phyloP scores from a whole-genome alignment of 2,329 filamentous ascomycete species.

The Reticulascus tulasneorum region DNA sequence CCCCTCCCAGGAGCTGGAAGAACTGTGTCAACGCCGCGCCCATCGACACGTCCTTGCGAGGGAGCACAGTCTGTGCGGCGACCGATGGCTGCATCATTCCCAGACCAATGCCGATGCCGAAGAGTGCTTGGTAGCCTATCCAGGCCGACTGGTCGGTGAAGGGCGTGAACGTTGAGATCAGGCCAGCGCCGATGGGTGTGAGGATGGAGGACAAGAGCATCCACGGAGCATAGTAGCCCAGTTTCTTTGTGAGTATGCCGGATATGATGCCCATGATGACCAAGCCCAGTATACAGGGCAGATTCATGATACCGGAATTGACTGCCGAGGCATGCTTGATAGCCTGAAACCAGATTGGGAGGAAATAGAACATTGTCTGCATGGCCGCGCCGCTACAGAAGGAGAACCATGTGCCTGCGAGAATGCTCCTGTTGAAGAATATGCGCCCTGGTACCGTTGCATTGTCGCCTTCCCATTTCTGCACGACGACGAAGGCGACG shows the following conservation, averaged over 20 bases:
- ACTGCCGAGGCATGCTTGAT: constrained; percentile 36
- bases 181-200: constrained; percentile 31
- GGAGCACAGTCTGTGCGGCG: constrained; percentile 41
- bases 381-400: constrained; percentile 28
- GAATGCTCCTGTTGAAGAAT: constrained; percentile 37
- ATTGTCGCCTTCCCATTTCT: constrained; percentile 36
- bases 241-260: constrained; percentile 28
- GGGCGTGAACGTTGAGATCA: constrained; percentile 37
- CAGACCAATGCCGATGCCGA: constrained; percentile 37
- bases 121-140: constrained; percentile 40
- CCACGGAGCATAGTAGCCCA: constrained; percentile 41
- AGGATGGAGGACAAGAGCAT: constrained; percentile 32
- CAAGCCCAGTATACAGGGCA: constrained; percentile 33
- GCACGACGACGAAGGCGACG: constrained; percentile 23
- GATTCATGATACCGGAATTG: constrained; percentile 33
- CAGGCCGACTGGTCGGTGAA: constrained; percentile 30
- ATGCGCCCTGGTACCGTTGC: constrained; percentile 45
- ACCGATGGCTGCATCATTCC: constrained; percentile 40
- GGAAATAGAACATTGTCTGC: constrained; percentile 22
- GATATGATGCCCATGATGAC: constrained; percentile 28
- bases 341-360: constrained; percentile 48
- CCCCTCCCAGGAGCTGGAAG: constrained; percentile 35
- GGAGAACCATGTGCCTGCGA: constrained; percentile 29
- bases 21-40: constrained; percentile 43
- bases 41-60: constrained; percentile 38